Base-by-base conservation (phyloP, 2,329 filamentous ascomycete species). In the Clonostachys solani region DNA sequence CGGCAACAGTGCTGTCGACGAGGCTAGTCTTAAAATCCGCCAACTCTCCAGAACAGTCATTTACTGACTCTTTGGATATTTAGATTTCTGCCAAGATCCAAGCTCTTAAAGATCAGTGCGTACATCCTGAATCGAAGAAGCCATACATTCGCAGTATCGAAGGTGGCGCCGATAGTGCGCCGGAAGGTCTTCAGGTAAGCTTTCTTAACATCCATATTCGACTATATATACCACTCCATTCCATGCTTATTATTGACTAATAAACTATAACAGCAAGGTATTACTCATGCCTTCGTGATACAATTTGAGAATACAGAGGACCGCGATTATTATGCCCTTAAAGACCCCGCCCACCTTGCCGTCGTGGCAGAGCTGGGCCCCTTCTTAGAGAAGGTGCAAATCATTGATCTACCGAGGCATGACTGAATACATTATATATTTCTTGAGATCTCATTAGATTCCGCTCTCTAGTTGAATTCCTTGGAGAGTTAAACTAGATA, bases 221-320 rank as follows among this genome's bases (percentile, higher is more conserved):
- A 9, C 18, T 5, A 16, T 13, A 23, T 9, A n/a, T 23, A 29
- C n/a, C 41, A 15, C 42, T 29, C 42, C n/a, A 45, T 16, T 12
- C 7, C 18, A 13, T 4, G 41, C 7, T 40, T 23, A 19, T 33
- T 29, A 37, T 34, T 49, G 35, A 44, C 34, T 34, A 18, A 5
- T 12, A 34, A 13, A 44, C 7, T 23, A 23, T 3, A 19, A 33
- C 52, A 81, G 82, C 71, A 74, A 42, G 83, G 77, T 1, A 78
- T 84, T 46, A 82, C 82, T 2, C 86, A 90, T 59, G 83, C 73
- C 0, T 89, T 89, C 53, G 76, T 90, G 3, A 74, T 78, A 12
- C 73, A 48, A 36, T 48, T 48, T 18, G 42, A 48, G 13, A 40
- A 34, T 18, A 12, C 23, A 12, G 41, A 48, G 18, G 41, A 48